Base-by-base conservation (phyloP, 192 early-diverging fungal genomes). In the Gigaspora rosea region DNA sequence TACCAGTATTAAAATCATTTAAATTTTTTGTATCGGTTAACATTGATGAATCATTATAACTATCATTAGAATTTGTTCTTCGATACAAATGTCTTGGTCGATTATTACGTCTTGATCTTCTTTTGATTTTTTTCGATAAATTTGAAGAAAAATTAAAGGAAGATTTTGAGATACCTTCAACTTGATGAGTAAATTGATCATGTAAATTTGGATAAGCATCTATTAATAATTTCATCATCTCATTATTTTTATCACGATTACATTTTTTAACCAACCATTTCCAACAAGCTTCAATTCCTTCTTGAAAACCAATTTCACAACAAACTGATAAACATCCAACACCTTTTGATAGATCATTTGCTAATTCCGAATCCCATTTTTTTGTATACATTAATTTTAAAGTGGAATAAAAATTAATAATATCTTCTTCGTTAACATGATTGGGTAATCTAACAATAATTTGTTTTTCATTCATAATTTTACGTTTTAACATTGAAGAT, bases 321-420 rank as follows among this genome's bases (percentile, higher is more conserved):
- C 79, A 80, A 20, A 66, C 73, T 2, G 73, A 65, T n/a, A 80
- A 59, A 46, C 76, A 52, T 10, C 79, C 79, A 2, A 78, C 76
- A 13, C 66, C 76, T 77, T 80, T 78, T 9, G 79, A 49, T 27
- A 77, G 59, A 13, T 80, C 48, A 52, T 46, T 63, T 32, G 36
- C 66, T 2, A 80, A 54, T 58, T 76, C 75, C 4, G 20, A 22
- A 47, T 71, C 33, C 79, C 79, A 80, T 7, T 35, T 49, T 18
- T 80, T 80, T 13, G 79, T 80, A 27, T 80, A 76, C 75, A 80
- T 77, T 20, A 80, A 63, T 64, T 76, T 75, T 15, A 80, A 77
- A 22, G 79, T 76, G 16, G 16, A 22, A 52, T 80, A 71, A 41
- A 80, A 77, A 27, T 80, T 68, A 16, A 76, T 20, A 12, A 80